Conservation (phyloP, 768 basidiomycete genomes). For the Agrocybe chaxingu region DNA sequence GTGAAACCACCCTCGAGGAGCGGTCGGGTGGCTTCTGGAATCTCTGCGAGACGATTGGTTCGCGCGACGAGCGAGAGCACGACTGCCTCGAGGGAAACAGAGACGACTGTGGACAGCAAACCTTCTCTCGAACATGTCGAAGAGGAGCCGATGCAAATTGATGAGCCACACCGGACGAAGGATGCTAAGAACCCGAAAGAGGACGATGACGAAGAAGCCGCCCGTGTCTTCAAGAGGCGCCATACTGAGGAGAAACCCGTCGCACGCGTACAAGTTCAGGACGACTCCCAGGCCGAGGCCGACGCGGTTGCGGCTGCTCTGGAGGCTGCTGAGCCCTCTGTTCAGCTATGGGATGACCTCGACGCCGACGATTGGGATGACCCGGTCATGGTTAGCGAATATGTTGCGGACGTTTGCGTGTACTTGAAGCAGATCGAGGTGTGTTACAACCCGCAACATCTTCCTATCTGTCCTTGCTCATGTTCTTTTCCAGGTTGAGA, state of each 20-base stretch:
- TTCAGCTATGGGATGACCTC: conserved; percentile 74
- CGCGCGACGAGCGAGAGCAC: conserved; percentile 16
- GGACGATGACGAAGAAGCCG: conserved; percentile 41
- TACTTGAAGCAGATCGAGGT: conserved; percentile 90
- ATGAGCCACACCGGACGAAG: neutral
- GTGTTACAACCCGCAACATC: neutral
- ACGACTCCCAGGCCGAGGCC: conserved; percentile 36
- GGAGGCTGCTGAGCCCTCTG: conserved; percentile 34
- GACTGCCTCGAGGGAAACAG: conserved; percentile 12
- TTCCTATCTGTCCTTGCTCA: neutral
- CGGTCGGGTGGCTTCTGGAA: conserved; percentile 10
- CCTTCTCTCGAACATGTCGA: conserved; percentile 11
- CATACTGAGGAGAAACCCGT: conserved; percentile 43
- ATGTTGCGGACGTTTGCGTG: conserved; percentile 89
- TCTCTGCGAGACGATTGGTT: conserved; percentile 8
- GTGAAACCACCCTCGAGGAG: neutral
- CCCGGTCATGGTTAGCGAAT: conserved; percentile 96
- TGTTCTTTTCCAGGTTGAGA: conserved; percentile 47
- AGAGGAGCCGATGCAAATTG: conserved; percentile 19
- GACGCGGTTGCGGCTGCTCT: conserved; percentile 40
- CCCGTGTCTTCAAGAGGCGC: conserved; percentile 59
- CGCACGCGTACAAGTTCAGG: conserved; percentile 27
- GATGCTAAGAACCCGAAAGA: conserved; percentile 14
- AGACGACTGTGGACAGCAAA: conserved; percentile 3
- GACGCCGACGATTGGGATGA: conserved; percentile 92